Base-by-base conservation (phyloP, 2,329 filamentous ascomycete genomes). In the Didymella pinodella region DNA sequence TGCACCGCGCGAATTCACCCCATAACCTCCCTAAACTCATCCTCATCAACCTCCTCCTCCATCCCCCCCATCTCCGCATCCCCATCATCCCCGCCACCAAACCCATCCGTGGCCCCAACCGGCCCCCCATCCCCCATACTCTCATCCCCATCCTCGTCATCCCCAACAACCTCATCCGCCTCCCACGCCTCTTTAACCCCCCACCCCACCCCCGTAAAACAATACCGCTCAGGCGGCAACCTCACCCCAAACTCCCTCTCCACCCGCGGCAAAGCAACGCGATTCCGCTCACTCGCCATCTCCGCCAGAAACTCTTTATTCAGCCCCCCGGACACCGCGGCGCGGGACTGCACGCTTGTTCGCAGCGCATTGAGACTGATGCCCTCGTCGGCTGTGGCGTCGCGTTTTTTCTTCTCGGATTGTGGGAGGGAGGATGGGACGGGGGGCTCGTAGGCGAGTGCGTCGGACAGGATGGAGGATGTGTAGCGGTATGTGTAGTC, bases 401-500 rank as follows among this genome's bases (percentile, higher is more conserved):
- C 61, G 44, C 65, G 65, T n/a, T 72, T 70, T 51, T 74, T 73
- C 22, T 56, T 56, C 0, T 66, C 68, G 29, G 18, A n/a, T 1
- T 52, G 54, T 2, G 55, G 44, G 28, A 4, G 61, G 34, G 54
- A 52, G 0, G 60, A 55, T 0, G 65, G 66, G 0, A 65, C 18
- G 0, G 73, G 72, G 0, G 72, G 73, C 47, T 75, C 73, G 68
- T 77, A 75, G 3, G 65, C 63, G 1, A 77, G 61, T 6, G 75
- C 88, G 78, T 93, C 90, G 65, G 82, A 86, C 20, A 93, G 86
- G 34, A 93, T 83, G 57, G 86, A 84, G 1, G 87, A 87, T 10
- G 89, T 91, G 82, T 93, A 91, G 36, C 91, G 88, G 83, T 95
- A 95, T 48, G 91, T 90, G 73, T 94, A 94, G 65, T 95, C 91